Evolutionary conservation across 2,329 filamentous ascomycete genomes (phyloP).

Genomic region (Fusarium sp.): DNA sequence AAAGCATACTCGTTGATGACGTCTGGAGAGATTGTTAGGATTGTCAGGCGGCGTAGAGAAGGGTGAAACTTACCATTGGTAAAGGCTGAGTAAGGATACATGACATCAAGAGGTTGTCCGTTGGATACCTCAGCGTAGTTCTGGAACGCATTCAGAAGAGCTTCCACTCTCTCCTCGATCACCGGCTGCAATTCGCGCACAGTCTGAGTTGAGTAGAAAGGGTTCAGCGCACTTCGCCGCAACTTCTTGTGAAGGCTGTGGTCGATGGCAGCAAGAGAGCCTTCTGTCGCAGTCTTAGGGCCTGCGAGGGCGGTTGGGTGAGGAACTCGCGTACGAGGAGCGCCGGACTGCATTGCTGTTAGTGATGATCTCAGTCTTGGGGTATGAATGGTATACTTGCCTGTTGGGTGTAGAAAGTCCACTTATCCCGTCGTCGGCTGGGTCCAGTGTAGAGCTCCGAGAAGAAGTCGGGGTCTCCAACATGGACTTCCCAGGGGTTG

Average conservation of each 20-base stretch:
- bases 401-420: conserved; percentile 56
- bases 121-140: conserved; percentile 48
- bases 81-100: conserved; percentile 58
- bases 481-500: conserved; percentile 59
- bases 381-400: conserved; percentile 39
- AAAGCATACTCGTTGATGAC: conserved; percentile 60
- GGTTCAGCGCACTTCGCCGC: conserved; percentile 55
- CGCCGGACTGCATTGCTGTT: conserved; percentile 52
- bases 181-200: conserved; percentile 58
- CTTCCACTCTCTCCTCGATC: conserved; percentile 56
- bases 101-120: conserved; percentile 53
- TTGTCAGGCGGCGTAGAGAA: background rate
- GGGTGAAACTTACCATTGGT: conserved; percentile 52
- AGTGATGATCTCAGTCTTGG: conserved; percentile 3
- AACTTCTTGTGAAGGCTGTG: conserved; percentile 54
- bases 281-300: conserved; percentile 49
- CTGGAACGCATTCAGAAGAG: conserved; percentile 52
- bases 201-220: conserved; percentile 57
- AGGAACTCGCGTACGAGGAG: conserved; percentile 51
- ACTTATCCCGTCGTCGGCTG: conserved; percentile 53
- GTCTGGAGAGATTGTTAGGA: conserved; percentile 46
- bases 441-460: conserved; percentile 57
- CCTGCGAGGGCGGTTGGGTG: conserved; percentile 27
- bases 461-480: conserved; percentile 57
- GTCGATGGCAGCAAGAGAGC: conserved; percentile 55